Percentiles rank a stretch among this genome's conserved stretches.
Conservation (phyloP, 768 basidiomycete species). For the Kondoa subrosea region DNA sequence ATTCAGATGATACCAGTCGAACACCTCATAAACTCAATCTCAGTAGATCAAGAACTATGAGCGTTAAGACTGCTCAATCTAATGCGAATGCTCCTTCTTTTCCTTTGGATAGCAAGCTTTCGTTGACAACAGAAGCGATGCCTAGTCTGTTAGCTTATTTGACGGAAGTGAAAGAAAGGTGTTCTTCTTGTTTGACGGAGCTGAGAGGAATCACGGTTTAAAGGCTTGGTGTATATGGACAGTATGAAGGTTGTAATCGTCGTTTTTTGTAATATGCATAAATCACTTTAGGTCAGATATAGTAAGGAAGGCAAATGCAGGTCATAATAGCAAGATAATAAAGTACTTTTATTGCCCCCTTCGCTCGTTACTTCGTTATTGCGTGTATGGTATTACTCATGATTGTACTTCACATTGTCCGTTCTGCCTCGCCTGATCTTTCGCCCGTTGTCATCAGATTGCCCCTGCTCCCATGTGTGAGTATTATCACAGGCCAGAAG, state of each 20-base stretch:
- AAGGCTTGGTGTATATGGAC: neutral
- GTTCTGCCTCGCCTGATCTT: too few species aligned
- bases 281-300: neutral
- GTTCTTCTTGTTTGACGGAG: constrained; percentile 13
- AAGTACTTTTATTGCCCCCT: too few species aligned
- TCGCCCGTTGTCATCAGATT: too few species aligned
- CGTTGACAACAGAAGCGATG: constrained; percentile 17
- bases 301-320: too few species aligned
- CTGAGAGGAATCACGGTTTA: constrained; percentile 7
- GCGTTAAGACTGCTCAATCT: neutral
- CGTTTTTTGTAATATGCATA: neutral
- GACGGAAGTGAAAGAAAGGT: constrained; percentile 12
- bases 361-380: too few species aligned
- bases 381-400: too few species aligned
- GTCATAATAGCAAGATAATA: too few species aligned
- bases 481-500: too few species aligned
- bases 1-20: constrained; percentile 3
- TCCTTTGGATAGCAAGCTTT: constrained; percentile 8
- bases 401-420: too few species aligned
- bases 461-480: too few species aligned
- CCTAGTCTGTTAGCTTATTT: constrained; percentile 15
- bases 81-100: neutral
- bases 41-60: constrained; percentile 1
- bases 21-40: neutral
- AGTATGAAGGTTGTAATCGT: neutral